Percentiles rank a stretch among this genome's conserved stretches.
Conservation (phyloP, 345 rosid genomes). For the Pelargonium nanum region DNA sequence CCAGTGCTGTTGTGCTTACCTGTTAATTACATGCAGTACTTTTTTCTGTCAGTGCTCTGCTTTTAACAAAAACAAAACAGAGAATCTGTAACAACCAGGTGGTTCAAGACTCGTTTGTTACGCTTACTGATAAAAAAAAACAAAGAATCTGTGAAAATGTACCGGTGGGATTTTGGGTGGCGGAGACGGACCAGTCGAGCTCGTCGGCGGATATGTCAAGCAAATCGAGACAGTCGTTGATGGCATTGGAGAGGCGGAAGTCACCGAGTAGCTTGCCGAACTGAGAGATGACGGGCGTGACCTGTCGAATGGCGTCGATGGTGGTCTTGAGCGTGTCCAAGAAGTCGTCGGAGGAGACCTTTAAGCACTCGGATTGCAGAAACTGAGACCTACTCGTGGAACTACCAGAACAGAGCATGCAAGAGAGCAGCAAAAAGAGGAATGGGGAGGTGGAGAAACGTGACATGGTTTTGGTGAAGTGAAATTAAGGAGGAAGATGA, state of each 20-base stretch:
- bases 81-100: neutral
- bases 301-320: slow-evolving; percentile 8
- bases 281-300: slow-evolving; percentile 14
- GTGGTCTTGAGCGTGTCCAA: slow-evolving; percentile 8
- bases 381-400: neutral
- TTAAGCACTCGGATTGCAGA: slow-evolving; percentile 10
- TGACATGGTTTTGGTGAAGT: neutral
- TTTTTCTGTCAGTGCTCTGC: too few species aligned
- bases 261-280: slow-evolving; percentile 12
- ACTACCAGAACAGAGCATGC: neutral
- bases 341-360: slow-evolving; percentile 12
- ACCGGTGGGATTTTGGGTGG: slow-evolving; percentile 15
- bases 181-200: slow-evolving; percentile 18
- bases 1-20: slow-evolving; percentile 64
- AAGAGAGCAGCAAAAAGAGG: neutral
- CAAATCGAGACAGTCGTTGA: slow-evolving; percentile 20
- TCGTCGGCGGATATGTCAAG: slow-evolving; percentile 19
- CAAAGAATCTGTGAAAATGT: neutral
- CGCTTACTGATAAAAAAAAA: neutral
- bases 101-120: neutral
- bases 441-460: neutral
- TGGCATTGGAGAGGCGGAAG: slow-evolving; percentile 17
- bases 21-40: slow-evolving; percentile 9
- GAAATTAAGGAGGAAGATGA: neutral
- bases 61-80: neutral